phyloP scores from a whole-genome alignment of 202 grass and related monocot genomes.

The Dendrocalamus latiflorus region DNA sequence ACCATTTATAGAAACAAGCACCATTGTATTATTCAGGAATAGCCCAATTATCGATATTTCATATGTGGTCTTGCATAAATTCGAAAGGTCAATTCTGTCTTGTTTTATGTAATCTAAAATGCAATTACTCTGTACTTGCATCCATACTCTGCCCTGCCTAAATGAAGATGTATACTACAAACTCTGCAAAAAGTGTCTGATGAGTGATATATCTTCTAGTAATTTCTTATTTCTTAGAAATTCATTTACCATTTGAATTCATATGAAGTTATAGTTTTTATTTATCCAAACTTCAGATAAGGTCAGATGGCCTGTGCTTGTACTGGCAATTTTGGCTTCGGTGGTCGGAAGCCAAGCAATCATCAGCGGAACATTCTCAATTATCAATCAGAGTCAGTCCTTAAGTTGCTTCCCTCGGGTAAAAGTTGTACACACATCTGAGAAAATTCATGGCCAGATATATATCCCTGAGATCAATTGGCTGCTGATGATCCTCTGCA shows the following conservation, averaged over 20 bases:
- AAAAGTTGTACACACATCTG: no score
- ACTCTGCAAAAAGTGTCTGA: neutral
- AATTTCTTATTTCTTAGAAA: neutral
- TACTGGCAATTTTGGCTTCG: no score
- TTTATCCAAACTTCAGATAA: conserved; percentile 45
- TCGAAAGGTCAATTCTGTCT: neutral
- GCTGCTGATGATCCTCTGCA: no score
- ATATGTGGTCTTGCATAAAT: neutral
- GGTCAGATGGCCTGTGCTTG: conserved; percentile 76
- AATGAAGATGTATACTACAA: neutral
- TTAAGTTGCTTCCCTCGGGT: no score
- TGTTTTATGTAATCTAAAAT: neutral
- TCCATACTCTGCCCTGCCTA: neutral
- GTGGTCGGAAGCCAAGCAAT: no score
- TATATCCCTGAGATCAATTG: no score
- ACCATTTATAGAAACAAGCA: neutral
- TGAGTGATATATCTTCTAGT: neutral
- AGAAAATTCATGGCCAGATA: no score
- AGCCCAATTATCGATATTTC: neutral
- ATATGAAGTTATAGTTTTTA: neutral
- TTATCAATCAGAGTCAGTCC: no score
- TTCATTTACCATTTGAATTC: neutral
- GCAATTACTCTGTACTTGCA: neutral
- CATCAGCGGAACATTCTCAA: no score
- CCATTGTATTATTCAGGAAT: neutral